Evolutionary conservation across 805 yeast genomes (phyloP).

Genomic region (Sugiyamaella americana): DNA sequence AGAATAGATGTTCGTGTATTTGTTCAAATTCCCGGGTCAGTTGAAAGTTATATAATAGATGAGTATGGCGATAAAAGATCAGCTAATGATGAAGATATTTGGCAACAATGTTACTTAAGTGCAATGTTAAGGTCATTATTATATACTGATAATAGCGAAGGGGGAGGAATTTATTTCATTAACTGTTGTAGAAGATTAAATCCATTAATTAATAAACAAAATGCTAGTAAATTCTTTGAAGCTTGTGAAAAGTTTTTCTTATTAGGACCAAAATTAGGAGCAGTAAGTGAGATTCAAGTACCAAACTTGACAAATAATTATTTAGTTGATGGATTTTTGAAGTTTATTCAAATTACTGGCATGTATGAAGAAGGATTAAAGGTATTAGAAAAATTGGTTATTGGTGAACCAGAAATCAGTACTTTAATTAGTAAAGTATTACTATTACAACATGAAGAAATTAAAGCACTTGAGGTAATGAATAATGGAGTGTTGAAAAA

Average conservation of each 20-base stretch:
- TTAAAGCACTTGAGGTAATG: slow-evolving; percentile 42
- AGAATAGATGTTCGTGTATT: slow-evolving; percentile 68
- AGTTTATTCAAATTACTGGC: slow-evolving; percentile 59
- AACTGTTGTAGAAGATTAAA: slow-evolving; percentile 81
- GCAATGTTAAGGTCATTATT: slow-evolving; percentile 71
- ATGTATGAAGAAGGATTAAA: slow-evolving; percentile 55
- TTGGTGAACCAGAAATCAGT: slow-evolving; percentile 49
- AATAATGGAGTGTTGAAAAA: slow-evolving; percentile 35
- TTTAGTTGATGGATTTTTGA: slow-evolving; percentile 68
- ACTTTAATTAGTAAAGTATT: slow-evolving; percentile 41
- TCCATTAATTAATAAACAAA: slow-evolving; percentile 52
- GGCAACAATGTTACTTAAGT: slow-evolving; percentile 52
- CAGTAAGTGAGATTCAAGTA: slow-evolving; percentile 59
- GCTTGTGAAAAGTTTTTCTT: slow-evolving; percentile 63
- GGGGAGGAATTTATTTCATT: slow-evolving; percentile 65
- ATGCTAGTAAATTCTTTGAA: slow-evolving; percentile 49
- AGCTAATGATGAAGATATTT: slow-evolving; percentile 28
- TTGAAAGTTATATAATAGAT: slow-evolving; percentile 35
- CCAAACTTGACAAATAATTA: slow-evolving; percentile 61
- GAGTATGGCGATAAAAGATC: slow-evolving; percentile 35
- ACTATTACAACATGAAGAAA: slow-evolving; percentile 39
- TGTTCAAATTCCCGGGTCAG: slow-evolving; percentile 48
- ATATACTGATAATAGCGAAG: slow-evolving; percentile 74
- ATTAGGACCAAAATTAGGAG: slow-evolving; percentile 63
- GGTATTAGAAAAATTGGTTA: slow-evolving; percentile 47